phyloP scores from a whole-genome alignment of 2,329 filamentous ascomycete genomes.

The Lachnellula cervina region DNA sequence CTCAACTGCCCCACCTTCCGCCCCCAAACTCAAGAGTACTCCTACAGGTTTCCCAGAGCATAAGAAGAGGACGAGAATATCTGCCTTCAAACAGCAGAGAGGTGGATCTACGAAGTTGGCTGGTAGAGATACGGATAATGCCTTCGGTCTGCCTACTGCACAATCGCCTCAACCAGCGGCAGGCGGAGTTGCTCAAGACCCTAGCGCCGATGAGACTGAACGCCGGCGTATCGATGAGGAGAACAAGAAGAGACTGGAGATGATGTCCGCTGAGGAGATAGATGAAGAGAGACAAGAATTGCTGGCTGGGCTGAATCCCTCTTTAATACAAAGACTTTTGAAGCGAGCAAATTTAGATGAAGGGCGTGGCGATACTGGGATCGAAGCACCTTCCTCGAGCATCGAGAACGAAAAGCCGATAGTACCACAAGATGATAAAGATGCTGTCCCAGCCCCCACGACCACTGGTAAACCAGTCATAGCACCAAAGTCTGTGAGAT shows the following conservation, averaged over 20 bases:
- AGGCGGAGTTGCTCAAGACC: constrained; percentile 19
- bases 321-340: constrained; percentile 71
- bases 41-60: constrained; percentile 81
- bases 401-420: not conserved
- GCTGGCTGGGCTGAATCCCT: constrained; percentile 69
- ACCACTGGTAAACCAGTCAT: constrained; percentile 23
- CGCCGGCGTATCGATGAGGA: constrained; percentile 73
- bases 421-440: not conserved
- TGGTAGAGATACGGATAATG: constrained; percentile 14
- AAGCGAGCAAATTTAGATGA: constrained; percentile 31
- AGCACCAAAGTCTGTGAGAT: constrained; percentile 41
- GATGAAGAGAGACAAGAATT: constrained; percentile 74
- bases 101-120: constrained; percentile 8
- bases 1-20: constrained; percentile 57
- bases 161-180: constrained; percentile 18
- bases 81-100: constrained; percentile 73
- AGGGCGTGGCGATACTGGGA: constrained; percentile 30
- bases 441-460: constrained; percentile 19
- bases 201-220: constrained; percentile 49
- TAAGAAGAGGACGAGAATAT: constrained; percentile 68
- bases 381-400: constrained; percentile 6
- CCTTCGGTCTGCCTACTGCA: constrained; percentile 12
- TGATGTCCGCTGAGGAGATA: constrained; percentile 80
- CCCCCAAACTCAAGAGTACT: constrained; percentile 53
- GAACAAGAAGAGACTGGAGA: constrained; percentile 66